These are phyloP conservation scores for Ganoderma resinaceum DNA, from an alignment of 1,284 basidiomycete species.

Conservation along the genomic window DNA sequence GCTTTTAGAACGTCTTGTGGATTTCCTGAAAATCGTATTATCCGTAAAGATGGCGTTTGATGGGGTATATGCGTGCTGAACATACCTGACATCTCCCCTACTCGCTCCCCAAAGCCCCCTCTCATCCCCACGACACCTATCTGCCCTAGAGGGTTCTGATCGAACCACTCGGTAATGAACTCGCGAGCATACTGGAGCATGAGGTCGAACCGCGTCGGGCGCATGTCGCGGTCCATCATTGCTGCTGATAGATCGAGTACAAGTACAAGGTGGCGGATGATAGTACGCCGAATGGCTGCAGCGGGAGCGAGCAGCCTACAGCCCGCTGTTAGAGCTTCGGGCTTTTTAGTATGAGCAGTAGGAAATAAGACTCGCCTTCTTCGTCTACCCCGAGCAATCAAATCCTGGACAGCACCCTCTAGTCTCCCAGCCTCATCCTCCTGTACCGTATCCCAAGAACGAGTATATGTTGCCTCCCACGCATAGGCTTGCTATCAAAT, in stretches of 20 bases:
- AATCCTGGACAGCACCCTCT: conserved; percentile 88
- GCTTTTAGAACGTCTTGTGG: conserved; percentile 91
- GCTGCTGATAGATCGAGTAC: conserved; percentile 90
- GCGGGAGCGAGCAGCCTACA: conserved; percentile 79
- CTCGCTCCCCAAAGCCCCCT: conserved; percentile 84
- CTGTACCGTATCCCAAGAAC: conserved; percentile 96
- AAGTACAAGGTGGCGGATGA: conserved; percentile 94
- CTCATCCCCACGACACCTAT: conserved; percentile 94
- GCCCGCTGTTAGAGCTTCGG: background rate
- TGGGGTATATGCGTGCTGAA: conserved; percentile 13
- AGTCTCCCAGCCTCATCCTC: conserved; percentile 95
- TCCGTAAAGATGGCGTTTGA: conserved; percentile 11
- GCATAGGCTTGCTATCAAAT: conserved; percentile 78
- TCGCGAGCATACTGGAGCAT: conserved; percentile 89
- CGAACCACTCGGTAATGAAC: conserved; percentile 97
- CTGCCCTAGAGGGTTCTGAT: conserved; percentile 99
- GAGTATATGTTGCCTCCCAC: conserved; percentile 95
- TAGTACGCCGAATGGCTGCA: conserved; percentile 90
- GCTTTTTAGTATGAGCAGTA: conserved; percentile 3
- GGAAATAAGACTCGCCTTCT: conserved; percentile 62
- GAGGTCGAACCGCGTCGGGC: conserved; percentile 91
- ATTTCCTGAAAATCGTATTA: conserved; percentile 73
- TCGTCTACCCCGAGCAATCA: conserved; percentile 86
- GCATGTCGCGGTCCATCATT: conserved; percentile 96
- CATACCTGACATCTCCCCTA: conserved; percentile 90